Conservation (phyloP, 495 filamentous ascomycete genomes). For the Tuber umbilicatum region DNA sequence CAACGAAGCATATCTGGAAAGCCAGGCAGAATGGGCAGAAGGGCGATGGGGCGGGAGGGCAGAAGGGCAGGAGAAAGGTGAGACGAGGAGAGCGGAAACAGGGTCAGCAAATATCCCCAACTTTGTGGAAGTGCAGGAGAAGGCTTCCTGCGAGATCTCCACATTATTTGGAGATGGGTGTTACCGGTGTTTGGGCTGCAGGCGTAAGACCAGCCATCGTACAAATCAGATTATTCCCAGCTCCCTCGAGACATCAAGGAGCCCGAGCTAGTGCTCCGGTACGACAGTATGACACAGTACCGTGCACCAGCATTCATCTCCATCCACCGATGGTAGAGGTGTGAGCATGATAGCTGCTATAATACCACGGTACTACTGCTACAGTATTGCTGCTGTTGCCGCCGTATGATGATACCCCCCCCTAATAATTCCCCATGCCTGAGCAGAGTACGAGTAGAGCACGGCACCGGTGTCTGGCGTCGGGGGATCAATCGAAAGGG, state of each 20-base stretch:
- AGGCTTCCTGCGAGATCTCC: not conserved
- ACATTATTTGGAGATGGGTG: not conserved
- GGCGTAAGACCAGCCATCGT: not conserved
- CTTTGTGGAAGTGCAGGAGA: not conserved
- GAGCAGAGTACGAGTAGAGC: not conserved
- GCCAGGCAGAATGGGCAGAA: not conserved
- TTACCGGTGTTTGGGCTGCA: not conserved
- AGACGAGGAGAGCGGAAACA: not conserved
- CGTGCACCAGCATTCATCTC: not conserved
- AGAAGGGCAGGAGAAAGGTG: too few relatives aligned
- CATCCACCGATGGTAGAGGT: not conserved
- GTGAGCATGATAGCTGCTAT: not conserved
- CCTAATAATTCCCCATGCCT: not conserved
- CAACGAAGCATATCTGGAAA: not conserved
- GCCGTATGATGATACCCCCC: not conserved
- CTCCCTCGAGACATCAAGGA: not conserved
- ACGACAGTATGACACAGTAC: not conserved
- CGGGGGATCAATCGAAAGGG: not conserved
- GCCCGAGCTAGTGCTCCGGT: not conserved
- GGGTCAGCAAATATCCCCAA: not conserved
- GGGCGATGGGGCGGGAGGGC: too few relatives aligned
- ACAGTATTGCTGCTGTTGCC: too few relatives aligned
- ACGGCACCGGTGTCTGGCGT: not conserved
- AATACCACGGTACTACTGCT: not conserved
- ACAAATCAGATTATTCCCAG: not conserved